A percentile compares a stretch with the other conserved stretches of the same genome.
phyloP scores from a whole-genome alignment of 179 eudicot species.

The Nepenthes alata region DNA sequence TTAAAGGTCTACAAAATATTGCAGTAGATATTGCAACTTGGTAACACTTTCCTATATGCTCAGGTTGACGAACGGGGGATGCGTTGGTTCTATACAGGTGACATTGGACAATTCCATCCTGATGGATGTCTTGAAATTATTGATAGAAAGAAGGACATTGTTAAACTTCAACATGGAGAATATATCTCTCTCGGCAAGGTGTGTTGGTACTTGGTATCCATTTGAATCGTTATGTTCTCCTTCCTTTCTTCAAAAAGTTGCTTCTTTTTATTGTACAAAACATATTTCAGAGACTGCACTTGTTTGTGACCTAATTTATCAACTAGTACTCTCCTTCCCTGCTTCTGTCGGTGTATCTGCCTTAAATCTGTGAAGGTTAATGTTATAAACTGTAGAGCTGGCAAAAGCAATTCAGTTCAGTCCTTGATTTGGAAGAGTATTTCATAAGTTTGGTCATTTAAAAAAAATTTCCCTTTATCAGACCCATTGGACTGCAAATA shows the following conservation, averaged over 20 bases:
- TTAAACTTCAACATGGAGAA: conserved; percentile 97
- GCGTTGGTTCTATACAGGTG: conserved; percentile 94
- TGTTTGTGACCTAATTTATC: background rate
- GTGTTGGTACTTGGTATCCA: background rate
- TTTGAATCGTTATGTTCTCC: background rate
- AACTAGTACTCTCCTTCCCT: background rate
- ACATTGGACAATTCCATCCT: conserved; percentile 77
- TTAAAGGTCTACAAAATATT: background rate
- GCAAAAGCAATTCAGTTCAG: no score
- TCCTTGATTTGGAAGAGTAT: no score
- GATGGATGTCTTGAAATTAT: conserved; percentile 96
- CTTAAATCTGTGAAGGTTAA: background rate
- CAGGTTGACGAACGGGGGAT: conserved; percentile 81
- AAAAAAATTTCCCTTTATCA: no score
- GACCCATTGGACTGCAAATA: no score
- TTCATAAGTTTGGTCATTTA: no score
- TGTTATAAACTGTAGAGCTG: background rate
- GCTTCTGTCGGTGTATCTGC: background rate
- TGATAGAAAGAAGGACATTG: conserved; percentile 95
- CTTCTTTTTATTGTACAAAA: background rate
- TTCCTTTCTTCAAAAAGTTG: background rate
- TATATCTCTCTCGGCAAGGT: conserved; percentile 94
- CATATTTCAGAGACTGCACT: no score
- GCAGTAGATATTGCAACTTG: background rate
- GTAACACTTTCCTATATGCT: background rate